Evolutionary conservation across 768 basidiomycete genomes (phyloP).

Genomic region (Tulasnella sp.): DNA sequence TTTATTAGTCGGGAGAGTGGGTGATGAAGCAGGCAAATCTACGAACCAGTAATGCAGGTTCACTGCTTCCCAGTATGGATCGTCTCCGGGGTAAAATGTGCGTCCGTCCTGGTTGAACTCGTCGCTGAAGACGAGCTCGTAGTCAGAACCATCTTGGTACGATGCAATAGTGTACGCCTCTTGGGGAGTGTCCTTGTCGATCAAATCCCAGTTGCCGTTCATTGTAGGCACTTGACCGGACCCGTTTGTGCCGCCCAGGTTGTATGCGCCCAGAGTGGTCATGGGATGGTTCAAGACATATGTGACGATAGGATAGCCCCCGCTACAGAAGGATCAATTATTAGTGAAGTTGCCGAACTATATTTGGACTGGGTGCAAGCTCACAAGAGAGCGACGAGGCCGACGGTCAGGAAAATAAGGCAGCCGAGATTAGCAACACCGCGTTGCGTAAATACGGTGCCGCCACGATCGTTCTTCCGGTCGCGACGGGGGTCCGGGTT

Average conservation of each 20-base stretch:
- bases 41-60: slow-evolving; percentile 38
- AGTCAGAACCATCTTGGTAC: slow-evolving; percentile 36
- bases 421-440: slow-evolving; percentile 72
- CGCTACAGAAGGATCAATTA: slow-evolving; percentile 28
- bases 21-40: background rate
- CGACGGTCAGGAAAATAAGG: slow-evolving; percentile 50
- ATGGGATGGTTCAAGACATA: slow-evolving; percentile 29
- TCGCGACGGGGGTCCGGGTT: slow-evolving; percentile 67
- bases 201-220: slow-evolving; percentile 34
- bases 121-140: slow-evolving; percentile 39
- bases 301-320: slow-evolving; percentile 39
- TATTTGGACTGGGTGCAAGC: background rate
- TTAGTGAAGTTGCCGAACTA: background rate
- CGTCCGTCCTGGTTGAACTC: slow-evolving; percentile 41
- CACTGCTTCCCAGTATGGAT: slow-evolving; percentile 43
- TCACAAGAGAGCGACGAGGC: slow-evolving; percentile 46
- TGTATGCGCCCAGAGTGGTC: slow-evolving; percentile 37
- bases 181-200: slow-evolving; percentile 40
- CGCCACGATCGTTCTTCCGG: slow-evolving; percentile 51
- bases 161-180: slow-evolving; percentile 33
- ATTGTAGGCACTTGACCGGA: slow-evolving; percentile 40
- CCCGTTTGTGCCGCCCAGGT: slow-evolving; percentile 41
- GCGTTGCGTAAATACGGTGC: slow-evolving; percentile 62
- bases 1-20: slow-evolving; percentile 29
- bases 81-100: slow-evolving; percentile 37